These are phyloP conservation scores for Citrus inodora DNA, from an alignment of 345 rosid genomes.

Conservation along the genomic window DNA sequence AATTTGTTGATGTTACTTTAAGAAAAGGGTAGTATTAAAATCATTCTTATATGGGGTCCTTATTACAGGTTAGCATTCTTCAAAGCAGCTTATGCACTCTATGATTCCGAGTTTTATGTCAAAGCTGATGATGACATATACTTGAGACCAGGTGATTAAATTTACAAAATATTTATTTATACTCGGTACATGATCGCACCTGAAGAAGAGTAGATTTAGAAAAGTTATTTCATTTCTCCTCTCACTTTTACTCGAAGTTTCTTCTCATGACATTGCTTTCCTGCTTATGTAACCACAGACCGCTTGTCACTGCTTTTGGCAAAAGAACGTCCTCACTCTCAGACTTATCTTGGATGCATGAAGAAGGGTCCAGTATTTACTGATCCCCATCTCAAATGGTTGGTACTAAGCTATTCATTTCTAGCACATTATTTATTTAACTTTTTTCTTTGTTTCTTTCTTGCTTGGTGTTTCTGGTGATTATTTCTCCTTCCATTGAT, in stretches of 20 bases:
- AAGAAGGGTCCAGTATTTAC: slow-evolving; percentile 88
- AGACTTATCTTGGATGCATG: slow-evolving; percentile 92
- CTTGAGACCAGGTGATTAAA: slow-evolving; percentile 72
- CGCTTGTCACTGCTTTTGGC: slow-evolving; percentile 76
- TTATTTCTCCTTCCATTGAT: neutral
- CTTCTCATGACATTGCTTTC: neutral
- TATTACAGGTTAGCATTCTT: slow-evolving; percentile 74
- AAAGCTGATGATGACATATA: slow-evolving; percentile 97
- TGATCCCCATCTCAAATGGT: slow-evolving; percentile 90
- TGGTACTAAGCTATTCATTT: slow-evolving; percentile 16
- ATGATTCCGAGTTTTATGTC: slow-evolving; percentile 81
- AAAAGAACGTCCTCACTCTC: slow-evolving; percentile 73
- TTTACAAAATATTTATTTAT: slow-evolving; percentile 11
- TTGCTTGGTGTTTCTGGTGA: slow-evolving; percentile 7
- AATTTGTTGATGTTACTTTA: neutral
- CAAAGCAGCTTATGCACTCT: slow-evolving; percentile 80
- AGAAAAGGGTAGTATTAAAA: neutral
- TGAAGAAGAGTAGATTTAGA: slow-evolving; percentile 5
- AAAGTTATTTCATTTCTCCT: neutral
- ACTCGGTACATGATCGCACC: neutral
- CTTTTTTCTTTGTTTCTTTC: slow-evolving; percentile 3
- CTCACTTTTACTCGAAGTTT: neutral
- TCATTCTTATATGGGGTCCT: slow-evolving; percentile 4
- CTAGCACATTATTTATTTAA: neutral
- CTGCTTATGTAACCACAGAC: slow-evolving; percentile 39